These are phyloP conservation scores for Aspergillus ellipticus DNA, from an alignment of 495 filamentous ascomycete genomes.

Conservation along the genomic window DNA sequence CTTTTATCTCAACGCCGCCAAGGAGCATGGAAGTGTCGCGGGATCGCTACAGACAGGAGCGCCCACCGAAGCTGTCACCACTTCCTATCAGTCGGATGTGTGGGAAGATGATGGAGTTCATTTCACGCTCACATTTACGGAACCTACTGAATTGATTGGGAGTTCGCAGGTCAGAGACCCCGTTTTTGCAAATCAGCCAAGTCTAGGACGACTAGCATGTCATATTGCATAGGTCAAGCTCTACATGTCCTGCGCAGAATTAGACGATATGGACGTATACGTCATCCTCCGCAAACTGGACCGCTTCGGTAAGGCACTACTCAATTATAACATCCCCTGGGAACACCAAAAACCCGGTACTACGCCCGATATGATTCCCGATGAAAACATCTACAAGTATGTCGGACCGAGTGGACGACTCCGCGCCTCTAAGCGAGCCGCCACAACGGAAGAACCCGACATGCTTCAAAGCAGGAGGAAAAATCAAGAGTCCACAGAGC, in stretches of 20 bases:
- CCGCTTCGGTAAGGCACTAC: constrained; percentile 19
- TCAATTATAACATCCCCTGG: constrained; percentile 26
- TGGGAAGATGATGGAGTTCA: constrained; percentile 15
- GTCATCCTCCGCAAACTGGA: constrained; percentile 30
- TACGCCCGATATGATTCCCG: constrained; percentile 9
- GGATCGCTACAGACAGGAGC: not conserved
- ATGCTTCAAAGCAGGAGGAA: not conserved
- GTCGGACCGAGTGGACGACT: constrained; percentile 26
- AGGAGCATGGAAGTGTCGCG: no score
- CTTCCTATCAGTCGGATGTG: constrained; percentile 18
- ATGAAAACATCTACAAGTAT: constrained; percentile 19
- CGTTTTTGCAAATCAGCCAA: no score
- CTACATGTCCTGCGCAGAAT: constrained; percentile 29
- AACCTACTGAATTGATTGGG: constrained; percentile 25
- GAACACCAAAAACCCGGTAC: not conserved
- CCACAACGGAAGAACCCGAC: constrained; percentile 10
- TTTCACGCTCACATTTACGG: constrained; percentile 23
- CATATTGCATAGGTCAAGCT: constrained; percentile 20
- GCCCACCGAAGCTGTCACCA: not conserved
- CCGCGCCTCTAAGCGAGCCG: constrained; percentile 26
- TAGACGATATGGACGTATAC: constrained; percentile 36
- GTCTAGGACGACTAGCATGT: no score
- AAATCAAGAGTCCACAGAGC: constrained; percentile 1
- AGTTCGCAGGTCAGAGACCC: constrained; percentile 18
- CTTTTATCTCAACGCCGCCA: constrained; percentile 9